Evolutionary conservation across 352 stramenopile genomes (phyloP).

Genomic region (Nothophytophthora sp.): DNA sequence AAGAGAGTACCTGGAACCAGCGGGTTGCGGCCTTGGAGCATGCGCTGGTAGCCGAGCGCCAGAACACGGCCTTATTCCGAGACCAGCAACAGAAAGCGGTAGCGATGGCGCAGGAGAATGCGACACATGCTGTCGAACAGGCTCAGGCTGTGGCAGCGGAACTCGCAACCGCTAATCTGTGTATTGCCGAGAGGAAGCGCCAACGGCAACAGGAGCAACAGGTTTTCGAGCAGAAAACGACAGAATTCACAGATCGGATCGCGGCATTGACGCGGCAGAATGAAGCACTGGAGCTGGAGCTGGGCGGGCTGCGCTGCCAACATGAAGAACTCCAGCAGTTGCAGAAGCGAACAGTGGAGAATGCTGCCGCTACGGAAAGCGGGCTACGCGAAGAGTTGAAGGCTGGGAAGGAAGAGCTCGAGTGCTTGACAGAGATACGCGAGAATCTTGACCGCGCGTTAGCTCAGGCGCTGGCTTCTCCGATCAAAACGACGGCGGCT

Average conservation of each 20-base stretch:
- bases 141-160: constrained; percentile 43
- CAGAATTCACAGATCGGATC: constrained; percentile 5
- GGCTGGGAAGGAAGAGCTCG: constrained; percentile 13
- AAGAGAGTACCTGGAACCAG: constrained; percentile 67
- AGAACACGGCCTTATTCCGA: constrained; percentile 36
- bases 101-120: constrained; percentile 42
- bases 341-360: constrained; percentile 1
- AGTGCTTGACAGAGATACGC: constrained; percentile 21
- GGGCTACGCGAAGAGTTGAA: constrained; percentile 11
- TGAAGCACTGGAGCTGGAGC: constrained; percentile 5
- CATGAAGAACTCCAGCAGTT: constrained; percentile 9
- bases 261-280: constrained; percentile 7
- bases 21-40: constrained; percentile 58
- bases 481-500: constrained; percentile 7
- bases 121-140: constrained; percentile 40
- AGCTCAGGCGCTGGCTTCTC: constrained; percentile 18
- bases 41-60: constrained; percentile 41
- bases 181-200: constrained; percentile 64
- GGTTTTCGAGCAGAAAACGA: constrained; percentile 21
- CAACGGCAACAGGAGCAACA: constrained; percentile 50
- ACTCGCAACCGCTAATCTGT: constrained; percentile 73
- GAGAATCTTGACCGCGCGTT: constrained; percentile 24
- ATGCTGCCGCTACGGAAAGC: constrained; percentile 2
- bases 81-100: constrained; percentile 43
- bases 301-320: constrained; percentile 11